Percentiles rank a stretch among this genome's conserved stretches.
Conservation (phyloP, 2,329 filamentous ascomycete species). For the Keithomyces neogunnii region DNA sequence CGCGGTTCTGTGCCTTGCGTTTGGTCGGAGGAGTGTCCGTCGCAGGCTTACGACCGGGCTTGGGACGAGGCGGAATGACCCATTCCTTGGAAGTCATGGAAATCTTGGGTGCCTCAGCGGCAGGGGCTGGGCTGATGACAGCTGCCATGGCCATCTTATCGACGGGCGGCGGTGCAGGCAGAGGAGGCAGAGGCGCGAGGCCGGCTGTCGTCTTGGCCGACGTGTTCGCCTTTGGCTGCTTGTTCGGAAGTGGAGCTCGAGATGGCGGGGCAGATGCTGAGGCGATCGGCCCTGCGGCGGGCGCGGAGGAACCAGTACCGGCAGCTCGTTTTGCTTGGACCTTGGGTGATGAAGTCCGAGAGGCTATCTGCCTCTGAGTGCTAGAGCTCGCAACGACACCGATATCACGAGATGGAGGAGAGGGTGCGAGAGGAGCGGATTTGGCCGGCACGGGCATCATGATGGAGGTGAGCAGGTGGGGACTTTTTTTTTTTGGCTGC, state of each 20-base stretch:
- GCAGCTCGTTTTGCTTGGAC: conserved; percentile 2
- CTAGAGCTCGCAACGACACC: not conserved
- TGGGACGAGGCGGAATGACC: conserved; percentile 75
- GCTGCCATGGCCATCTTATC: conserved; percentile 41
- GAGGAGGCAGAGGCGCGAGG: conserved; percentile 17
- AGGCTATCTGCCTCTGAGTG: conserved; percentile 2
- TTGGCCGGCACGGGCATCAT: conserved; percentile 15
- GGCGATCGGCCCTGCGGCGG: conserved; percentile 1
- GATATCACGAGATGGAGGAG: conserved; percentile 8
- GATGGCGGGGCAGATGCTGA: conserved; percentile 12
- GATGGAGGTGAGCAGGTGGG: conserved; percentile 6
- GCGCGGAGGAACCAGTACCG: conserved; percentile 12
- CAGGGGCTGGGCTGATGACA: conserved; percentile 32
- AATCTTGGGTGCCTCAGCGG: conserved; percentile 35
- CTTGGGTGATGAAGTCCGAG: not conserved
- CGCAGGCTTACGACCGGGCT: conserved; percentile 87
- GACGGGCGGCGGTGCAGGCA: conserved; percentile 26
- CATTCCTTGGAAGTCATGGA: conserved; percentile 76
- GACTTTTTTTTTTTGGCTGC: conserved; percentile 8
- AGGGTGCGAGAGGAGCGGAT: conserved; percentile 12
- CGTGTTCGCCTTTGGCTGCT: conserved; percentile 9
- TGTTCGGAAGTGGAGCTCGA: conserved; percentile 16
- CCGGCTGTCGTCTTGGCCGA: conserved; percentile 19
- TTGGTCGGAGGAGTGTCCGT: conserved; percentile 90
- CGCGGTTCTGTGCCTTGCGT: conserved; percentile 88